A percentile compares a stretch with the other conserved stretches of the same genome.
phyloP scores from a whole-genome alignment of 805 yeast species.

The Scheffersomyces coipomensis region DNA sequence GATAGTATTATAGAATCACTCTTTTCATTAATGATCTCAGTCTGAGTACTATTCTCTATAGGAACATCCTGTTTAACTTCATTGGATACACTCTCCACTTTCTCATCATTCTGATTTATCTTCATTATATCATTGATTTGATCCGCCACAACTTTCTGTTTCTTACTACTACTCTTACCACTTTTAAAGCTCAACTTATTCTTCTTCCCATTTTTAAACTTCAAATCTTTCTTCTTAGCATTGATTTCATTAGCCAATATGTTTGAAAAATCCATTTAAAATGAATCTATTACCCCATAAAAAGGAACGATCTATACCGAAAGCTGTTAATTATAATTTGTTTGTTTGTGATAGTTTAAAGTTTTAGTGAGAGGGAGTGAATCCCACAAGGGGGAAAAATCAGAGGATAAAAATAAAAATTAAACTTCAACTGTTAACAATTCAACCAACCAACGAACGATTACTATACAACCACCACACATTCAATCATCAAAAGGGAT shows the following conservation, averaged over 20 bases:
- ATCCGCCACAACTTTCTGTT: conserved; percentile 4
- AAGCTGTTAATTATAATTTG: not conserved
- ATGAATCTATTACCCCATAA: not conserved
- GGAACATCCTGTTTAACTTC: too few species aligned
- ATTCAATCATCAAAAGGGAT: too few species aligned
- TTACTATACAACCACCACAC: too few species aligned
- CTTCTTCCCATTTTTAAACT: conserved; percentile 8
- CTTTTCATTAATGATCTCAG: too few species aligned
- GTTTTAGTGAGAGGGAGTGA: too few species aligned
- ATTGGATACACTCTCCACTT: too few species aligned
- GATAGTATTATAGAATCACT: too few species aligned
- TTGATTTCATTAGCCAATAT: conserved; percentile 48
- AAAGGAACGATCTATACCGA: too few species aligned
- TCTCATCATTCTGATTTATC: conserved; percentile 11
- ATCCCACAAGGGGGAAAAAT: not conserved
- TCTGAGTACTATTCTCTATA: too few species aligned
- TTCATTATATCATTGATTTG: conserved; percentile 5
- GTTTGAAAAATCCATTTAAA: conserved; percentile 46
- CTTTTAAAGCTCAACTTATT: conserved; percentile 1
- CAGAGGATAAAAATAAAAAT: not conserved
- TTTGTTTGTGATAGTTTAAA: not conserved
- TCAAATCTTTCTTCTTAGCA: conserved; percentile 34
- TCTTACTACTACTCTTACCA: conserved; percentile 2
- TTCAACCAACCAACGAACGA: too few species aligned
- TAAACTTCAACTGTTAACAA: too few species aligned